Percentiles rank a stretch among this genome's conserved stretches.
Evolutionary conservation across 2,329 filamentous ascomycete species (phyloP).

Genomic region (Aspergillus pseudoglaucus): DNA sequence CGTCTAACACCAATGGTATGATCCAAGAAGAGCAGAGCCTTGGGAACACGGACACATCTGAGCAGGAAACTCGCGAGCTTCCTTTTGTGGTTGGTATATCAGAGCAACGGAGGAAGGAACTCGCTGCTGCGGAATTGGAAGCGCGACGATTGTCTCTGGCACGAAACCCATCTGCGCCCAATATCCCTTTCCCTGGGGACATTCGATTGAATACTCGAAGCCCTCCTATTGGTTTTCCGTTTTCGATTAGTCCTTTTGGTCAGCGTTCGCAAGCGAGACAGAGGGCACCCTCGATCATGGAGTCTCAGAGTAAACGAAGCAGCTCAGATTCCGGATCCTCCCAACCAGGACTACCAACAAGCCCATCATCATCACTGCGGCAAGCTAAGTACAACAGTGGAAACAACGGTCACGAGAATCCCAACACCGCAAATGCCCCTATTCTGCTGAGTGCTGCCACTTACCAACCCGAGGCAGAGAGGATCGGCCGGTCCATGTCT

Average conservation of each 20-base stretch:
- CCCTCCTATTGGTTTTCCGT: constrained; percentile 40
- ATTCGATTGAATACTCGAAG: constrained; percentile 34
- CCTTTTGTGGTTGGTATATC: constrained; percentile 41
- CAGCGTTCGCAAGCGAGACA: constrained; percentile 26
- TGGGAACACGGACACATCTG: constrained; percentile 4
- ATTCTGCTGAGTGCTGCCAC: constrained; percentile 30
- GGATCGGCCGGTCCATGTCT: constrained; percentile 34
- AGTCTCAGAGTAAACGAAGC: constrained; percentile 34
- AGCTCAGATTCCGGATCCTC: constrained; percentile 35
- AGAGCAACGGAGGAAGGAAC: constrained; percentile 64
- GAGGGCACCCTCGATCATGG: constrained; percentile 27
- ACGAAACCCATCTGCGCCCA: constrained; percentile 68
- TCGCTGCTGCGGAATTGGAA: constrained; percentile 78
- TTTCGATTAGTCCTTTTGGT: constrained; percentile 25
- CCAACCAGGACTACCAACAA: constrained; percentile 52
- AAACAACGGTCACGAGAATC: constrained; percentile 33
- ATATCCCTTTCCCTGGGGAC: constrained; percentile 68
- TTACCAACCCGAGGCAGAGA: constrained; percentile 32
- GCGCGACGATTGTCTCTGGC: constrained; percentile 79
- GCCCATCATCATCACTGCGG: constrained; percentile 87
- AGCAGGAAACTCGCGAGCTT: constrained; percentile 18
- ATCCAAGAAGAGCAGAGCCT: constrained; percentile 3
- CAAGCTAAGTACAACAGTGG: constrained; percentile 59
- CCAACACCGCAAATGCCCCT: constrained; percentile 46
- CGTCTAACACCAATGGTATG: constrained; percentile 7